phyloP scores from a whole-genome alignment of 345 rosid genomes.

The Mangifera indica region DNA sequence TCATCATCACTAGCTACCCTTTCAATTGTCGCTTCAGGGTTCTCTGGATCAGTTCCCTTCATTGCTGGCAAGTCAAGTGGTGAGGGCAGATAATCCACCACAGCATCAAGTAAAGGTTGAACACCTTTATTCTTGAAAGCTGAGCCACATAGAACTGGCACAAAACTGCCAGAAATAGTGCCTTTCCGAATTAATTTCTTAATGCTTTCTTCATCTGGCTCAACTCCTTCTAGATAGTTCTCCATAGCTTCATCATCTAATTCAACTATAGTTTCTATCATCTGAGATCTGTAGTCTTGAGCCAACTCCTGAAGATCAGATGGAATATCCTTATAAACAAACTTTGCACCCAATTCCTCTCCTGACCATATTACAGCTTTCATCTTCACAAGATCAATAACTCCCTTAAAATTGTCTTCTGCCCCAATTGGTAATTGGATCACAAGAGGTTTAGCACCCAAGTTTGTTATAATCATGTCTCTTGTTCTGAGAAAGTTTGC shows the following conservation, averaged over 20 bases:
- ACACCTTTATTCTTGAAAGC: slow-evolving; percentile 96
- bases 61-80: slow-evolving; percentile 86
- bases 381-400: slow-evolving; percentile 86
- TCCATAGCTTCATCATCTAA: slow-evolving; percentile 93
- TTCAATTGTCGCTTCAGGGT: slow-evolving; percentile 55
- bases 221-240: slow-evolving; percentile 84
- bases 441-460: slow-evolving; percentile 95
- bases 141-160: slow-evolving; percentile 88
- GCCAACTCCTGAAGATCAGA: slow-evolving; percentile 77
- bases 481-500: slow-evolving; percentile 93
- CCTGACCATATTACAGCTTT: slow-evolving; percentile 91
- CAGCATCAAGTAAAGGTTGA: slow-evolving; percentile 92
- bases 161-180: slow-evolving; percentile 66
- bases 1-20: slow-evolving; percentile 73
- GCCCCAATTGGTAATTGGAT: slow-evolving; percentile 87
- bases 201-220: slow-evolving; percentile 82
- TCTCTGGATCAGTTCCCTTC: slow-evolving; percentile 91
- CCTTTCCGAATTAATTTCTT: slow-evolving; percentile 80
- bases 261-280: slow-evolving; percentile 74
- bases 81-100: slow-evolving; percentile 87
- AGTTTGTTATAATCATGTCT: slow-evolving; percentile 87
- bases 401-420: slow-evolving; percentile 76
- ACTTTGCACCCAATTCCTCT: slow-evolving; percentile 96
- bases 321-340: slow-evolving; percentile 70
- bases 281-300: slow-evolving; percentile 60